Evolutionary conservation across 2,329 filamentous ascomycete genomes (phyloP).

Genomic region (Claviceps sp.): DNA sequence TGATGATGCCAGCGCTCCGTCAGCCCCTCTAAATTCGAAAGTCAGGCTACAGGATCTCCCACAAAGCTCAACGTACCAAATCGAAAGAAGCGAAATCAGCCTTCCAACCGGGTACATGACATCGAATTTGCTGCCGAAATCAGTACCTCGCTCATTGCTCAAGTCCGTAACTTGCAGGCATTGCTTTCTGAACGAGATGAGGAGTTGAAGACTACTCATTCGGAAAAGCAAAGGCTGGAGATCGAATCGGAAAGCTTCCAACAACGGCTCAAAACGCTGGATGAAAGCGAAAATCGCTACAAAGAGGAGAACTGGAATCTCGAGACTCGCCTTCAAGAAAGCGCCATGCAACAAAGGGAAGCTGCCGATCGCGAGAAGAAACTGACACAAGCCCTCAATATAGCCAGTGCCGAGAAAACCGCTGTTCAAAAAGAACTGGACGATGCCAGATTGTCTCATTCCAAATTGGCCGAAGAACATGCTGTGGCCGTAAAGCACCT

Average conservation of each 20-base stretch:
- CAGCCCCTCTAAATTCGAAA: slow-evolving; percentile 68
- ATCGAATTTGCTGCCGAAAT: slow-evolving; percentile 98
- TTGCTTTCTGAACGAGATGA: slow-evolving; percentile 82
- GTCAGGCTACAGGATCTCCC: slow-evolving; percentile 71
- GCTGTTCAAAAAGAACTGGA: slow-evolving; percentile 75
- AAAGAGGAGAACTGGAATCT: slow-evolving; percentile 99
- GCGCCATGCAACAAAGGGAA: slow-evolving; percentile 60
- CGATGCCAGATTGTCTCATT: slow-evolving; percentile 67
- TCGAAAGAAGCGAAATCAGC: slow-evolving; percentile 81
- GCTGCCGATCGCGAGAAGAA: slow-evolving; percentile 72
- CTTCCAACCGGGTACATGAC: slow-evolving; percentile 77
- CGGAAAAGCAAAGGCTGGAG: slow-evolving; percentile 69
- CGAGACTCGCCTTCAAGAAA: slow-evolving; percentile 81
- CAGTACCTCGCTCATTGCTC: slow-evolving; percentile 84
- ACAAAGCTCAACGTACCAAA: slow-evolving; percentile 81
- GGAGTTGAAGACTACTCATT: slow-evolving; percentile 57
- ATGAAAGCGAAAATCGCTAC: slow-evolving; percentile 90
- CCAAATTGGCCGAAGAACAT: slow-evolving; percentile 73
- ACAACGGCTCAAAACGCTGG: slow-evolving; percentile 67
- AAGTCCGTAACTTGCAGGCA: slow-evolving; percentile 80
- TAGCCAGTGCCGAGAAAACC: slow-evolving; percentile 61
- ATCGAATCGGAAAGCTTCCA: slow-evolving; percentile 67
- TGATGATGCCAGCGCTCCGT: slow-evolving; percentile 43
- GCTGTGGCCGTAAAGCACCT: slow-evolving; percentile 64
- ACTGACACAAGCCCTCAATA: slow-evolving; percentile 57